These are phyloP conservation scores for Lignosus rhinocerotis DNA, from an alignment of 1,284 basidiomycete species.

Conservation along the genomic window DNA sequence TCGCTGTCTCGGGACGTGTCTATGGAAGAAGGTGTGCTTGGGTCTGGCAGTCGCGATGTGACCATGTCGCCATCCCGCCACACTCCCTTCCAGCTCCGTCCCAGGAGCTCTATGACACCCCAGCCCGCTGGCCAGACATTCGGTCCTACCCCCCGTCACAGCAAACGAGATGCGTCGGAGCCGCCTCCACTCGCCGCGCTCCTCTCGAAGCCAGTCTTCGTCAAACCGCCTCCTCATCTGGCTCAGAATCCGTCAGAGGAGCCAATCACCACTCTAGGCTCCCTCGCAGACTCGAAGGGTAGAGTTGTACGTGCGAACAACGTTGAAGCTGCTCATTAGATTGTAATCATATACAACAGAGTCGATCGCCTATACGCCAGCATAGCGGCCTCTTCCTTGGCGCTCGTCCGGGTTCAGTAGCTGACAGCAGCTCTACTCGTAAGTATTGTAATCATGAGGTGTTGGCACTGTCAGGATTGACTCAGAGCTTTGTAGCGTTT, in stretches of 20 bases:
- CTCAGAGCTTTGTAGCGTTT: neutral
- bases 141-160: constrained; percentile 41
- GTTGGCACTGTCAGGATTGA: neutral
- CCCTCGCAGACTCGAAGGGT: constrained; percentile 57
- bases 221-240: constrained; percentile 53
- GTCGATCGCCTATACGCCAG: constrained; percentile 45
- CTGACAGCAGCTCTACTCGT: constrained; percentile 25
- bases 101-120: constrained; percentile 69
- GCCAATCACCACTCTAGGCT: constrained; percentile 55
- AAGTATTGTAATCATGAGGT: constrained; percentile 3
- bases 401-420: constrained; percentile 25
- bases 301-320: constrained; percentile 26
- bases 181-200: constrained; percentile 66
- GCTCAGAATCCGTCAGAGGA: constrained; percentile 29
- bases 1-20: constrained; percentile 32
- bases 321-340: neutral
- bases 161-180: constrained; percentile 54
- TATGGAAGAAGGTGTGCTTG: constrained; percentile 25
- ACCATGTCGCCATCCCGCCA: constrained; percentile 42
- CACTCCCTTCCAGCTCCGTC: constrained; percentile 49
- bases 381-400: constrained; percentile 52
- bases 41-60: constrained; percentile 38
- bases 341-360: constrained; percentile 22
- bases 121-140: constrained; percentile 55
- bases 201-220: constrained; percentile 63